Evolutionary conservation across 2,329 filamentous ascomycete species (phyloP).

Genomic region (Hypomyces perniciosus): DNA sequence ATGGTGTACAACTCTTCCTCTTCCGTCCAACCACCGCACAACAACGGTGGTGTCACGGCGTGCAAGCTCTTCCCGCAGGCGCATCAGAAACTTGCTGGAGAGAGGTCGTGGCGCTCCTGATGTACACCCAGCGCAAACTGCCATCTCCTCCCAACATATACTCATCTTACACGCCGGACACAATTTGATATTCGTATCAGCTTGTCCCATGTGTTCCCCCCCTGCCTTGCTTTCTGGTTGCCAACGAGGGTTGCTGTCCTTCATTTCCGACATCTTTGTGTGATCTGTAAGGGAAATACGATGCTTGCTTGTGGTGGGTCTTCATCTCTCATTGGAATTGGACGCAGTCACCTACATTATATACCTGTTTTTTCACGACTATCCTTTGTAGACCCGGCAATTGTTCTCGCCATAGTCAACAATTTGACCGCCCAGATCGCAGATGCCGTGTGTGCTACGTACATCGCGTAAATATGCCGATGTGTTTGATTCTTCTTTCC

Average conservation of each 20-base stretch:
- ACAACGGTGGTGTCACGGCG: neutral
- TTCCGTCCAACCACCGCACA: conserved; percentile 5
- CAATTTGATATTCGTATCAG: neutral
- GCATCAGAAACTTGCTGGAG: conserved; percentile 2
- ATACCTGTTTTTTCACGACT: too few species aligned
- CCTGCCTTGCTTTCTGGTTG: too few species aligned
- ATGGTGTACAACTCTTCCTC: neutral
- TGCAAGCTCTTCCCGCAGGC: conserved; percentile 2
- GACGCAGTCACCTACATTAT: too few species aligned
- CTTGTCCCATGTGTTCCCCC: neutral
- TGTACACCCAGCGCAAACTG: neutral
- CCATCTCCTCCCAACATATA: neutral
- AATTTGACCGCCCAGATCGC: neutral
- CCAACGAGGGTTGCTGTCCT: too few species aligned
- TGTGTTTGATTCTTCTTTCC: too few species aligned
- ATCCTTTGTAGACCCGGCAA: too few species aligned
- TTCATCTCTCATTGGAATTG: too few species aligned
- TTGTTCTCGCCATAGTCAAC: neutral
- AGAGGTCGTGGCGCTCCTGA: neutral
- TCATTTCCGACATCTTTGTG: too few species aligned
- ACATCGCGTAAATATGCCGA: too few species aligned
- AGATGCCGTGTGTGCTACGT: too few species aligned
- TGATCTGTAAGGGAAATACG: too few species aligned
- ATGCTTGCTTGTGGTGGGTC: too few species aligned
- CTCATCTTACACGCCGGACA: conserved; percentile 6